Base-by-base conservation (phyloP, 2,329 filamentous ascomycete species). In the Xylaria sp. region DNA sequence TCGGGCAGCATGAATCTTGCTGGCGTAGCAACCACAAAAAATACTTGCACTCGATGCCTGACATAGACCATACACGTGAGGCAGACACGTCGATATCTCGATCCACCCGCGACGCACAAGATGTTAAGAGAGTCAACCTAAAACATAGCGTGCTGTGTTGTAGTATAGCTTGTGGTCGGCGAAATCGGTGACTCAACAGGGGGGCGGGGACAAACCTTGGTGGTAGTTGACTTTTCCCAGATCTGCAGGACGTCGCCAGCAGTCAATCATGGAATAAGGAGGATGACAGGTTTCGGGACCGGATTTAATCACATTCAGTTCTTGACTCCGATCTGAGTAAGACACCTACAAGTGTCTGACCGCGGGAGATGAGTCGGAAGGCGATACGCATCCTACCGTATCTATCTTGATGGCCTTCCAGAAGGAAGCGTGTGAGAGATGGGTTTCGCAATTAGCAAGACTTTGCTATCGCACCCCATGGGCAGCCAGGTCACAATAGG, bases 41-140 rank as follows among this genome's bases (percentile, higher is more conserved):
- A 51, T n/a, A n/a, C 55, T 43, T 61, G 54, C 63, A 57, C 63
- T 65, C 55, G 38, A 64, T 62, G 63, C 63, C 59, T 43, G 59
- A 62, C 59, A 65, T 62, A 62, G 25, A 59, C 45, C 40, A 21
- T 42, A 31, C 49, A 51, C 53, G 45, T 57, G 38, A 33, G 45
- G 49, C 40, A 60, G 61, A 63, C 60, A 63, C 60, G 60, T 63
- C 35, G 40, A 50, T 55, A 55, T 45, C 47, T 46, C 23, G 40
- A 28, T 61, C 49, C 58, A 61, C 49, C 15, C 46, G 25, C 60
- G 21, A 45, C 23, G 35, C 33, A 49, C 45, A 17, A 17, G 35
- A 46, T 31, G 12, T 15, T 21, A 11, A 17, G 9, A 17, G 40
- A 21, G 51, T 57, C 21, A 57, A 28, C 28, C 47, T 61, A 14